phyloP scores from a whole-genome alignment of 805 yeast species.

The Wickerhamomyces strasburgensis region DNA sequence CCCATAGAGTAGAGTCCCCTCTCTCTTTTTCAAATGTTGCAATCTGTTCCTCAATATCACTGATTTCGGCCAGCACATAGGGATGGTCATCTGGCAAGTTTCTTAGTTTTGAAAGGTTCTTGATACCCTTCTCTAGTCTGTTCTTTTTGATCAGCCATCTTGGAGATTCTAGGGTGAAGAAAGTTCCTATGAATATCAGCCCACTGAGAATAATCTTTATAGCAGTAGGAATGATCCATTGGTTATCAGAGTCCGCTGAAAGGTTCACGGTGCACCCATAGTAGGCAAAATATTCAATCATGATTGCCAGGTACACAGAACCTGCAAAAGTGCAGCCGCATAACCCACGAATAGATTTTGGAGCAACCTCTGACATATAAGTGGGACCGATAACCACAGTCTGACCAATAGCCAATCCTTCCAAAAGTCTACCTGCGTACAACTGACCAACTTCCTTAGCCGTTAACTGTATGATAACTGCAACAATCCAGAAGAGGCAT shows the following conservation, averaged over 20 bases:
- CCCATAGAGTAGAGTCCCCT: slow-evolving; percentile 20
- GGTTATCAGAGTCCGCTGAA: slow-evolving; percentile 30
- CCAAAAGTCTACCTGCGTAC: slow-evolving; percentile 50
- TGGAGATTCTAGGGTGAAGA: slow-evolving; percentile 11
- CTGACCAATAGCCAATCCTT: slow-evolving; percentile 51
- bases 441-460: slow-evolving; percentile 41
- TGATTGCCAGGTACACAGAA: slow-evolving; percentile 50
- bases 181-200: slow-evolving; percentile 3
- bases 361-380: slow-evolving; percentile 49
- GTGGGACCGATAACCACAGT: slow-evolving; percentile 53
- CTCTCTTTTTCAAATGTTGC: slow-evolving; percentile 29
- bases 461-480: slow-evolving; percentile 44
- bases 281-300: slow-evolving; percentile 44
- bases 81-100: slow-evolving; percentile 42
- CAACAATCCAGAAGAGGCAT: slow-evolving; percentile 39
- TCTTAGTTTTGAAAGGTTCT: slow-evolving; percentile 38
- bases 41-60: slow-evolving; percentile 45
- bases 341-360: slow-evolving; percentile 46
- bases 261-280: slow-evolving; percentile 48
- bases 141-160: slow-evolving; percentile 10
- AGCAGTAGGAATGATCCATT: slow-evolving; percentile 50
- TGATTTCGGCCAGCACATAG: slow-evolving; percentile 43
- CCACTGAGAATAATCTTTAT: slow-evolving; percentile 45
- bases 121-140: slow-evolving; percentile 5
- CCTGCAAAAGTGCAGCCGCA: slow-evolving; percentile 51